Evolutionary conservation across 2,329 filamentous ascomycete species (phyloP), one percentile per base, ranked within the genome.

Genomic region (Achaetomium macrosporum): DNA sequence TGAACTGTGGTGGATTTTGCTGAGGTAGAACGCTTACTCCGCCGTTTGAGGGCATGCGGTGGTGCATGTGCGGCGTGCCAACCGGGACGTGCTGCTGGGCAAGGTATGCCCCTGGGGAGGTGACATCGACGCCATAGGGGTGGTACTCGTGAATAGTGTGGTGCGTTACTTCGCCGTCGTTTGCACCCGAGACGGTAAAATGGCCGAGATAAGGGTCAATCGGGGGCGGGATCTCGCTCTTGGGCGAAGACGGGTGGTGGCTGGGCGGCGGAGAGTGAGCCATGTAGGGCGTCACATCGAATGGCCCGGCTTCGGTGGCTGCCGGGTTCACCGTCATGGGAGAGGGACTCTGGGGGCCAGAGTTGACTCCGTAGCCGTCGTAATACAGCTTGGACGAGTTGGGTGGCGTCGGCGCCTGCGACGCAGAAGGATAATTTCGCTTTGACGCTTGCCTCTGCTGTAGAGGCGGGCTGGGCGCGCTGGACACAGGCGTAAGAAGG

Each of bases 401-500:
- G n/a, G 76, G 73, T 41, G 77, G 75, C 10, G 74, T 76, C 35
- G 72, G 74, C 49, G 74, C 73, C 56, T 77, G 75, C 8, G 69
- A 62, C 40, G 61, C 66, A 30, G 69, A 60, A 33, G 64, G 63
- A 56, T 75, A 76, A 29, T 68, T 64, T 53, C 67, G 65, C 58
- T 76, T 76, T 37, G 56, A 33, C 13, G 61, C 52, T 50, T 65
- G 65, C 47, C 67, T 68, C 51, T 77, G 73, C 49, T 71, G 68
- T 41, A 77, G 59, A 45, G 73, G 72, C 49, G 77, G 77, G 31
- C 77, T 80, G 29, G 67, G 71, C 51, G 70, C 68, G 44, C 69
- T 68, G 43, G 77, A 79, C n/a, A 73, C 72, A 25, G 78, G 77
- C n/a, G 77, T 78, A 45, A 77, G 65, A 51, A 79, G 67, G 42